phyloP scores from a whole-genome alignment of 148 eudicot species.

The Euryodendron excelsum region DNA sequence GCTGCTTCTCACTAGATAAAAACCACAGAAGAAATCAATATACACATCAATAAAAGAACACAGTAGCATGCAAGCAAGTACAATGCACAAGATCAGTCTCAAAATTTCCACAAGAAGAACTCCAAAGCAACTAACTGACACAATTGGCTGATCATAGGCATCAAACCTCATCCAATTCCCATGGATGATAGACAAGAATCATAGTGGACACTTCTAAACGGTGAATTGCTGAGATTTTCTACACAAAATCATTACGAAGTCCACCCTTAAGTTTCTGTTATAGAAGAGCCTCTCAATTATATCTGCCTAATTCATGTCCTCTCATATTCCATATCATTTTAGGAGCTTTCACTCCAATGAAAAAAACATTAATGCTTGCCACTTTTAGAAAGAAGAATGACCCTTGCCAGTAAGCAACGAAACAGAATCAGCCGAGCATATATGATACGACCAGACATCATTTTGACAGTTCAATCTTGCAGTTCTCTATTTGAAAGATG shows the following conservation, averaged over 20 bases:
- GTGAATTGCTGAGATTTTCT: too few relatives aligned
- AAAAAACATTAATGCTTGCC: background rate
- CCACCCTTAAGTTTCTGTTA: too few relatives aligned
- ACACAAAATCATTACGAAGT: too few relatives aligned
- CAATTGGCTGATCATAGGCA: too few relatives aligned
- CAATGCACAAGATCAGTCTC: background rate
- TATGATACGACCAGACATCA: background rate
- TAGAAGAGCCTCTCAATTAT: background rate
- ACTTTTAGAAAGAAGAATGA: background rate
- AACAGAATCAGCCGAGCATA: background rate
- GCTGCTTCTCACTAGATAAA: slow-evolving; percentile 17
- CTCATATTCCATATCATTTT: too few relatives aligned
- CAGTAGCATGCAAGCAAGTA: background rate
- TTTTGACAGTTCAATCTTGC: background rate
- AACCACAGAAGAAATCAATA: background rate
- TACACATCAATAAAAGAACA: background rate
- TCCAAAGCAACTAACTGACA: too few relatives aligned
- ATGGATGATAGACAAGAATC: too few relatives aligned
- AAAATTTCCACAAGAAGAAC: too few relatives aligned
- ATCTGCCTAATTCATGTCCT: background rate
- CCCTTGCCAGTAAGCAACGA: background rate
- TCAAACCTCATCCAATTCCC: too few relatives aligned
- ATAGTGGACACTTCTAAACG: too few relatives aligned
- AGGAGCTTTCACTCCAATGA: background rate
- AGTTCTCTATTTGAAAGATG: background rate